Evolutionary conservation across 192 early-diverging fungal species (phyloP), one percentile per base, ranked within the genome.

Genomic region (Podila epigama): DNA sequence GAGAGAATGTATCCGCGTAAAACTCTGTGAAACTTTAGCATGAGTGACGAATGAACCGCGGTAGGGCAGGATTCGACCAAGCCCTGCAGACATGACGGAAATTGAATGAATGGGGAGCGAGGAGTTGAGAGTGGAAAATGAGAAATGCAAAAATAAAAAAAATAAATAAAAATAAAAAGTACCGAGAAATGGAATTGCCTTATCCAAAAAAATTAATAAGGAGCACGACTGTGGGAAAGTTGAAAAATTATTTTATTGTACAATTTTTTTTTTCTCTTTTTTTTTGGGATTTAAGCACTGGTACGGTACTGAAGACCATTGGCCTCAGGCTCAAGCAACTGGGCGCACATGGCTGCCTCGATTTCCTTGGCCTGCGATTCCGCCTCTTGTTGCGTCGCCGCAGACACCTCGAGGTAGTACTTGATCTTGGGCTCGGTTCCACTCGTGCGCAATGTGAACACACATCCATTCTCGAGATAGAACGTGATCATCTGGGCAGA

Each of bases 351-450:
- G 51, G 83, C 79, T 27, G 78, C 54, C 51, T 91, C 82, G 18
- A 89, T 84, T 15, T 68, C 80, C 7, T 77, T 65, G 57, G 92
- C 83, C 20, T 75, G 81, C 7, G 81, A 70, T 36, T 84, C 80
- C 50, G 84, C 86, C 20, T 82, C 70, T 6, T 83, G 68, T 34
- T 85, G 86, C 4, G 79, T 80, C 2, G 63, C 31, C 6, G 91
- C 81, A 13, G 85, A 68, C 18, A 92, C 79, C 41, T 95, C 93
- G 34, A 89, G 65, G 66, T 94, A 94, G 68, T 93, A 94, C 82
- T 95, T 96, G 81, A 96, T 87, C 72, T 95, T 98, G 68, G 93
- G 96, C 79, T 96, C 96, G 7, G 95, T 96, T 8, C 94, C 94
- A 54, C 91, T 88, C 3, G 91, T 89, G 58, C 89, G 84, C 70